Base-by-base conservation (phyloP, 2,329 filamentous ascomycete species). In the Fusarium sp. region DNA sequence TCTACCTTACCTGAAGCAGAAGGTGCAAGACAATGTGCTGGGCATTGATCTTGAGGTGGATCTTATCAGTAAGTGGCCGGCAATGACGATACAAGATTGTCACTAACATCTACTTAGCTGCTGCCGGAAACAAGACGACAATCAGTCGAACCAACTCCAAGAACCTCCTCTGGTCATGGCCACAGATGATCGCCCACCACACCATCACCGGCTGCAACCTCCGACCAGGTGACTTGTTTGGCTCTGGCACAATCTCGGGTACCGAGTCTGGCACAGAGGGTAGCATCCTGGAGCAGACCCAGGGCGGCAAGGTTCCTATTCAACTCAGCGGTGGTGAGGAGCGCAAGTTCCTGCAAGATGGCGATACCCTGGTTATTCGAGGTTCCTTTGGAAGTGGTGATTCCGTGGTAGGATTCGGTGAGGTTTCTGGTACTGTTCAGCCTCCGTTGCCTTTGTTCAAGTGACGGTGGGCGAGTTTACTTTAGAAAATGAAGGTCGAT, bases 181-280 rank as follows among this genome's bases (percentile, higher is more conserved):
- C 93, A 1, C 94, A 97, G 80, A 95, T 96, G 93, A 85, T 97
- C 36, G 89, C 94, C 0, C 94, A 97, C 82, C 94, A 97, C 81
- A 92, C 92, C 4, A 89, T 94, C 67, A 93, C 91, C 0, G 94
- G 94, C 8, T 97, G 94, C 81, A 91, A 92, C 9, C 87, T 97
- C 83, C 88, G 90, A 7, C 88, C 91, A 0, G 94, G 94, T 52
- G 94, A 97, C 79, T 81, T 97, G 50, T 83, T 97, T 1, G 94
- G 94, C 3, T 94, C 91, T 1, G 94, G 94, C 9, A 97, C 94
- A 0, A 95, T 97, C 74, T 85, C 84, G 0, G 94, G 94, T 7
- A 88, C 89, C 7, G 85, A 91, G 69, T 50, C 82, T 7, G 93
- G 93, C 13, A 89, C 90, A 8, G 85, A 91, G 72, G 94, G 94